A percentile compares a stretch with the other conserved stretches of the same genome.
These are phyloP conservation scores for Pleurotus salmoneostramineus DNA, from an alignment of 768 basidiomycete genomes.

Conservation along the genomic window DNA sequence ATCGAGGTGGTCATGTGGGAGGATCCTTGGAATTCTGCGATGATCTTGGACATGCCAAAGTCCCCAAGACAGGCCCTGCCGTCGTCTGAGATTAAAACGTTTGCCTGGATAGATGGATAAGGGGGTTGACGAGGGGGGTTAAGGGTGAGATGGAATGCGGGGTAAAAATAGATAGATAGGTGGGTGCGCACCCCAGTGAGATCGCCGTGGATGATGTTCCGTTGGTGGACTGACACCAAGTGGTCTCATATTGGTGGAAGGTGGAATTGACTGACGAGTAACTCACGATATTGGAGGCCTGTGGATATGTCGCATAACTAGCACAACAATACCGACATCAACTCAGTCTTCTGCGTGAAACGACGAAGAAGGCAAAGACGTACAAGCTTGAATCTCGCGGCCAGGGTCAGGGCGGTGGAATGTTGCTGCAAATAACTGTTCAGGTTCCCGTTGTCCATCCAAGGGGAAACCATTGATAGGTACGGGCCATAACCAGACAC, in stretches of 20 bases:
- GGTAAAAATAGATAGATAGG: neutral
- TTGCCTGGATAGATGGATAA: neutral
- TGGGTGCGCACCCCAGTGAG: slow-evolving; percentile 7
- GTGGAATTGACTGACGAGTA: neutral
- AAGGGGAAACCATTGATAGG: slow-evolving; percentile 24
- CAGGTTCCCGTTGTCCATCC: slow-evolving; percentile 15
- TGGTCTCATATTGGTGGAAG: neutral
- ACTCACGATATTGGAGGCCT: slow-evolving; percentile 10
- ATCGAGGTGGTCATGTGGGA: slow-evolving; percentile 9
- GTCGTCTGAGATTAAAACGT: slow-evolving; percentile 7
- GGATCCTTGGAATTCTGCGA: slow-evolving; percentile 8
- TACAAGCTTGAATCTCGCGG: slow-evolving; percentile 6
- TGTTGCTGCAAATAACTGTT: slow-evolving; percentile 8
- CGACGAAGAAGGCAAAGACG: neutral
- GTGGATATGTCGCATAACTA: slow-evolving; percentile 5
- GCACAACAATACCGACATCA: neutral
- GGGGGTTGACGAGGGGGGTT: neutral
- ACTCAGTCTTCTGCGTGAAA: neutral
- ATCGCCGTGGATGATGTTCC: slow-evolving; percentile 9
- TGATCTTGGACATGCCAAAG: slow-evolving; percentile 10
- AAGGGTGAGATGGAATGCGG: neutral
- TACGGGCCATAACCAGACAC: slow-evolving; percentile 22
- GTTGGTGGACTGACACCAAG: slow-evolving; percentile 5
- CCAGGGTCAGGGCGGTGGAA: neutral
- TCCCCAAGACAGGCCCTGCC: slow-evolving; percentile 10